Evolutionary conservation across 768 basidiomycete species (phyloP).

Genomic region (Sarcodon sp.): DNA sequence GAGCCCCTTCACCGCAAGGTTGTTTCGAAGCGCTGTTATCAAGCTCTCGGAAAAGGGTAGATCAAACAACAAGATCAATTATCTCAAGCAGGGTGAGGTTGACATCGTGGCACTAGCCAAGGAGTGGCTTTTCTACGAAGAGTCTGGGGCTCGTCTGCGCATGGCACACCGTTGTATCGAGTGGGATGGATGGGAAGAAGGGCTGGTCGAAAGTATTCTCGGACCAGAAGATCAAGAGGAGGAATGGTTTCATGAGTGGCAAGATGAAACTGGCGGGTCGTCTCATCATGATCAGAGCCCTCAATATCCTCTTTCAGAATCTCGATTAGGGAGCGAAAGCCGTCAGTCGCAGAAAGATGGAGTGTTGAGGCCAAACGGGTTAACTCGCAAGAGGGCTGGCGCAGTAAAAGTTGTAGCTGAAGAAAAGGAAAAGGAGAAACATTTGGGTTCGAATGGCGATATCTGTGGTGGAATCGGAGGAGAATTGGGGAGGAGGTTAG

Average conservation of each 20-base stretch:
- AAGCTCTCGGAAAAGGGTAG: constrained; percentile 24
- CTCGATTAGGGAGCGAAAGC: constrained; percentile 3
- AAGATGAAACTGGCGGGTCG: constrained; percentile 14
- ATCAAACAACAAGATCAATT: neutral
- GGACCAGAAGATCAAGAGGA: constrained; percentile 60
- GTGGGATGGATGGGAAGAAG: constrained; percentile 92
- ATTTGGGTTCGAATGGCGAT: constrained; percentile 60
- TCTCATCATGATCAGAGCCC: constrained; percentile 5
- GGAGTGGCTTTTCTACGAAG: constrained; percentile 70
- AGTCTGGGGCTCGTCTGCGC: constrained; percentile 49
- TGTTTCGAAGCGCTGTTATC: constrained; percentile 55
- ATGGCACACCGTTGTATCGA: constrained; percentile 73
- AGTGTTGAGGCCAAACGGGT: constrained; percentile 10
- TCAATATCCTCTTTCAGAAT: constrained; percentile 1
- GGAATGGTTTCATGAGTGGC: constrained; percentile 49
- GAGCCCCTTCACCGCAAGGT: constrained; percentile 59
- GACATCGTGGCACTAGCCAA: constrained; percentile 33
- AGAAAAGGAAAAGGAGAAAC: constrained; percentile 58
- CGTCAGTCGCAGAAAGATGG: constrained; percentile 2
- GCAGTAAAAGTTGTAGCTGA: constrained; percentile 31
- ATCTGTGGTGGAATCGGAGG: constrained; percentile 71
- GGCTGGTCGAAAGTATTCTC: constrained; percentile 61
- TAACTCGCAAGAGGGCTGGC: constrained; percentile 32
- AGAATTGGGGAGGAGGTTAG: constrained; percentile 61
- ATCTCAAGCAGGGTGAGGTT: constrained; percentile 6